phyloP scores from a whole-genome alignment of 2,329 filamentous ascomycete genomes.

The Fusarium foetens region DNA sequence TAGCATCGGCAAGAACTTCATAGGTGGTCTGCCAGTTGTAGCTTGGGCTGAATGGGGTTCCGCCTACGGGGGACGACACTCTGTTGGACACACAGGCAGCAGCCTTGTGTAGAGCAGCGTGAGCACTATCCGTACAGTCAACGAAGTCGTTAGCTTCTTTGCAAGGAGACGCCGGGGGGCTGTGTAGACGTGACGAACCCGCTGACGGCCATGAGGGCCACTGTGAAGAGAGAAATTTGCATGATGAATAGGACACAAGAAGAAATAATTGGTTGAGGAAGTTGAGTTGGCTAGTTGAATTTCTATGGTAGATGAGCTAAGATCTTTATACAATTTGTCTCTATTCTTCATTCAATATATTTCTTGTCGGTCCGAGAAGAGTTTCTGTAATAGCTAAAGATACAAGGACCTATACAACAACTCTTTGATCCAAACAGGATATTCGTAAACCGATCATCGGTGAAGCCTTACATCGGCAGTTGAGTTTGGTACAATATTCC shows the following conservation, averaged over 20 bases:
- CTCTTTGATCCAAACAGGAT: background rate
- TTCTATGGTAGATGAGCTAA: accelerated
- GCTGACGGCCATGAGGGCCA: background rate
- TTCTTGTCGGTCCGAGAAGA: background rate
- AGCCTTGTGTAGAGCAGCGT: background rate
- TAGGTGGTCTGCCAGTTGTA: background rate
- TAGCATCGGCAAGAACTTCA: background rate
- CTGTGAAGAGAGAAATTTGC: background rate
- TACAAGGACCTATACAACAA: too few relatives aligned
- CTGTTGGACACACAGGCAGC: background rate
- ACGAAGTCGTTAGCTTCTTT: background rate
- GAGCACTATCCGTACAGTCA: background rate
- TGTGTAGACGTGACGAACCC: background rate
- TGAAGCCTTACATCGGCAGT: background rate
- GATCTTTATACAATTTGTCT: background rate
- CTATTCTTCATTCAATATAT: accelerated
- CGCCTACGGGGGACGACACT: background rate
- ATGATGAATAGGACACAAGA: background rate
- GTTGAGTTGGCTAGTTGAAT: accelerated
- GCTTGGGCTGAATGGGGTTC: background rate
- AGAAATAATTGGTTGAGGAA: background rate
- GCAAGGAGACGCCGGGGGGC: accelerated
- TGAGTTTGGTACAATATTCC: background rate
- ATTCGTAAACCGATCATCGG: background rate
- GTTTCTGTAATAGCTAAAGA: background rate